Conservation (phyloP, 352 stramenopile genomes). For the Globisporangium perplexum region DNA sequence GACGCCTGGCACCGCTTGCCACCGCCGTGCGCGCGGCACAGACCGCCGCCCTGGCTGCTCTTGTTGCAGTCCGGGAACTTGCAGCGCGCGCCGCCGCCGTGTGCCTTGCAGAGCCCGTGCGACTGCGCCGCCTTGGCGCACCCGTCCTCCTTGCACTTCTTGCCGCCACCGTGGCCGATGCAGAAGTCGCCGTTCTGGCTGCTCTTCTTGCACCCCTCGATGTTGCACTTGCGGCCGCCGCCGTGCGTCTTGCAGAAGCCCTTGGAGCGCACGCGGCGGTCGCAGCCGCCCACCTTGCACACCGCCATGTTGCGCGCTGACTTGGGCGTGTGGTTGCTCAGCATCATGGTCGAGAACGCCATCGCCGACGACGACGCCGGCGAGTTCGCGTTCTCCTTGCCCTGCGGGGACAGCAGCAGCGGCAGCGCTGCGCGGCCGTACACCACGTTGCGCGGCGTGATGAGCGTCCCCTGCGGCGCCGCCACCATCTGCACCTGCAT, state of each 20-base stretch:
- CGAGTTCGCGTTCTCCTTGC: slow-evolving; percentile 21
- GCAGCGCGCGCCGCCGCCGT: slow-evolving; percentile 78
- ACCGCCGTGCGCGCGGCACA: slow-evolving; percentile 74
- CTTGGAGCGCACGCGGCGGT: slow-evolving; percentile 69
- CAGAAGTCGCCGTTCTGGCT: slow-evolving; percentile 85
- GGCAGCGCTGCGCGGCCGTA: slow-evolving; percentile 28
- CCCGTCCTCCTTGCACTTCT: slow-evolving; percentile 80
- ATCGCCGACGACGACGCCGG: slow-evolving; percentile 23
- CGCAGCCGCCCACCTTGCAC: slow-evolving; percentile 55
- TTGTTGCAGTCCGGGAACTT: slow-evolving; percentile 84
- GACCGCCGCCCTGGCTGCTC: slow-evolving; percentile 65
- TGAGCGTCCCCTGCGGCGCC: slow-evolving; percentile 13
- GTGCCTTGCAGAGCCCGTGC: slow-evolving; percentile 78
- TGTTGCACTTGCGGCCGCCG: slow-evolving; percentile 76
- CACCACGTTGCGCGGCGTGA: slow-evolving; percentile 27
- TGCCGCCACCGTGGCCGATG: slow-evolving; percentile 81
- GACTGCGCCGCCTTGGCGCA: slow-evolving; percentile 85
- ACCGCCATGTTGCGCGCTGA: slow-evolving; percentile 58
- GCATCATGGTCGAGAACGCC: slow-evolving; percentile 23
- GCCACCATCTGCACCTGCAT: slow-evolving; percentile 3
- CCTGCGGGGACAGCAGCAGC: slow-evolving; percentile 28
- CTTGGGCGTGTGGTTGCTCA: slow-evolving; percentile 23
- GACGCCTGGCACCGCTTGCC: slow-evolving; percentile 71
- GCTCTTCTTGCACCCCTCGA: slow-evolving; percentile 83
- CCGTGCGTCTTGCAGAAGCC: slow-evolving; percentile 85